These are phyloP conservation scores for Colletotrichum agaves DNA, from an alignment of 2,329 filamentous ascomycete species.

Conservation along the genomic window DNA sequence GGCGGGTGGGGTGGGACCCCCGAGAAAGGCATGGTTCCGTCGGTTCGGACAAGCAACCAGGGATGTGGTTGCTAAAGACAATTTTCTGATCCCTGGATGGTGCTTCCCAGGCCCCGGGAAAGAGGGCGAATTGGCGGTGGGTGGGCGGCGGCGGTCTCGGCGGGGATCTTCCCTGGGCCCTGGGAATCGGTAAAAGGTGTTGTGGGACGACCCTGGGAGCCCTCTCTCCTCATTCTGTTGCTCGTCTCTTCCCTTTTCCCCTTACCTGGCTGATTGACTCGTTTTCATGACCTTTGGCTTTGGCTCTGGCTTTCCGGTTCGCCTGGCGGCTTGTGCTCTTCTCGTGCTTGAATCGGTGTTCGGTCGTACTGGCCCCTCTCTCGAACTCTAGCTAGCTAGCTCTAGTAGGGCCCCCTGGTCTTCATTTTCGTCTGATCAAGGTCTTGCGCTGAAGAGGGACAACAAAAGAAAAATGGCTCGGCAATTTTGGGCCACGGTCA, in stretches of 20 bases:
- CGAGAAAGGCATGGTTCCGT: constrained; percentile 5
- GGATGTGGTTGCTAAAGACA: constrained; percentile 1
- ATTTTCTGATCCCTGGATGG: neutral
- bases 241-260: no score
- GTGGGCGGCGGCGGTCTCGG: neutral
- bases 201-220: constrained; percentile 7
- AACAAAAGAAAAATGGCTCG: neutral
- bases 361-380: no score
- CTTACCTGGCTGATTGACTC: no score
- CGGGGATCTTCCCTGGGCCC: constrained; percentile 23
- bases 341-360: neutral
- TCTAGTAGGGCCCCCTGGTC: no score
- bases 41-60: constrained; percentile 12
- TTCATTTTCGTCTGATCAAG: neutral
- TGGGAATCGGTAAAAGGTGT: neutral
- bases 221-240: no score
- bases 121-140: constrained; percentile 13
- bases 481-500: constrained; percentile 7
- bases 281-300: no score
- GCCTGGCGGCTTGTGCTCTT: neutral
- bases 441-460: neutral
- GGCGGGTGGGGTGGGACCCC: neutral
- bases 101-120: neutral
- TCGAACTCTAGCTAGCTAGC: no score
- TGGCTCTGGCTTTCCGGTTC: neutral